Evolutionary conservation across 2,329 filamentous ascomycete species (phyloP).

Genomic region (Dendryphion nanum): DNA sequence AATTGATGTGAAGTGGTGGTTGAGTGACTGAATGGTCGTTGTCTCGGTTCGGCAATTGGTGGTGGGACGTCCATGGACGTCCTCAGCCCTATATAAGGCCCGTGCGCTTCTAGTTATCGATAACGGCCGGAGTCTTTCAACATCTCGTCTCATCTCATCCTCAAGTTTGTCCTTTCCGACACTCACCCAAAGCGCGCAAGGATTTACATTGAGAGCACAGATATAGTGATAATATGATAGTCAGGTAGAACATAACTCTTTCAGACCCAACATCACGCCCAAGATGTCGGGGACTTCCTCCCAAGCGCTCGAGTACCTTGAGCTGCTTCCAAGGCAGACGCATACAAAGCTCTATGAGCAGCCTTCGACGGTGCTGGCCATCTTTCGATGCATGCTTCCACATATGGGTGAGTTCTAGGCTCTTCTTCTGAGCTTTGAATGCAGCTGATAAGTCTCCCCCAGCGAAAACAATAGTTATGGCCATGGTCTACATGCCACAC

Average conservation of each 20-base stretch:
- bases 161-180: background rate
- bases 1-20: conserved; percentile 6
- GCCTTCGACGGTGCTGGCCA: conserved; percentile 89
- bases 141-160: too few relatives aligned
- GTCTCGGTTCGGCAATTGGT: conserved; percentile 14
- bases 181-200: conserved; percentile 5
- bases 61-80: too few relatives aligned
- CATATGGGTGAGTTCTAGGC: conserved; percentile 65
- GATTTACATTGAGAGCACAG: conserved; percentile 6
- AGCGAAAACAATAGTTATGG: conserved; percentile 97
- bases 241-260: conserved; percentile 1
- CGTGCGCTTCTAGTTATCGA: too few relatives aligned
- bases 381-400: conserved; percentile 95
- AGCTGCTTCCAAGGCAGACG: conserved; percentile 83
- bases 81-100: conserved; percentile 1
- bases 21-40: conserved; percentile 20
- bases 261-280: conserved; percentile 33
- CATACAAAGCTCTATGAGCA: conserved; percentile 93
- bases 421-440: conserved; percentile 4
- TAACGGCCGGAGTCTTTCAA: too few relatives aligned
- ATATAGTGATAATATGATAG: conserved; percentile 35
- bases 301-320: conserved; percentile 82
- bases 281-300: conserved; percentile 57
- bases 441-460: conserved; percentile 6
- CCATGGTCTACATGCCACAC: conserved; percentile 83